Percentiles rank a stretch among this genome's conserved stretches.
phyloP scores from a whole-genome alignment of 2,329 filamentous ascomycete species.

The Juglanconis sp. region DNA sequence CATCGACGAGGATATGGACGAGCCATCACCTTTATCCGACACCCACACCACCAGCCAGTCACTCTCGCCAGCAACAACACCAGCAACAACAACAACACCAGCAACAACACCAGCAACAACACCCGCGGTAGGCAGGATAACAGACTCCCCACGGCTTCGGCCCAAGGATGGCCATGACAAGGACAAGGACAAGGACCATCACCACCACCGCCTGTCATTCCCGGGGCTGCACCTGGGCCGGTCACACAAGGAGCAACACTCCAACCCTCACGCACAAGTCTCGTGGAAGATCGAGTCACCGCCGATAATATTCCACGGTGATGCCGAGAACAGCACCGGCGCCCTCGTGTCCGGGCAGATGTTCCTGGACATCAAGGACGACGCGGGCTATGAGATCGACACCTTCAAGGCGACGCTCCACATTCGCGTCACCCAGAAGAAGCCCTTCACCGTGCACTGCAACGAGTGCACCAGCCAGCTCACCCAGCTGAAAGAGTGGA shows the following conservation, averaged over 20 bases:
- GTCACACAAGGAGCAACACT: slow-evolving; percentile 37
- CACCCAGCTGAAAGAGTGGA: slow-evolving; percentile 76
- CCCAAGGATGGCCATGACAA: slow-evolving; percentile 6
- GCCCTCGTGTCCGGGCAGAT: slow-evolving; percentile 83
- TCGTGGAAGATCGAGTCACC: slow-evolving; percentile 75
- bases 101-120: slow-evolving; percentile 19
- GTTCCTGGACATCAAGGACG: slow-evolving; percentile 68
- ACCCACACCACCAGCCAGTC: slow-evolving; percentile 20
- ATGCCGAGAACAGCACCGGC: slow-evolving; percentile 71
- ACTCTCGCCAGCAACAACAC: slow-evolving; percentile 7
- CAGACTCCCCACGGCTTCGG: slow-evolving; percentile 19
- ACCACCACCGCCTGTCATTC: slow-evolving; percentile 40
- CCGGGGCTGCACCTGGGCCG: slow-evolving; percentile 41
- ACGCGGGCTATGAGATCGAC: slow-evolving; percentile 59
- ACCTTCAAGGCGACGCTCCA: slow-evolving; percentile 70
- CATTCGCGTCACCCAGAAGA: slow-evolving; percentile 72
- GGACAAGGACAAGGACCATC: slow-evolving; percentile 25
- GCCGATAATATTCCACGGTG: slow-evolving; percentile 79
- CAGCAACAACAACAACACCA: slow-evolving; percentile 21
- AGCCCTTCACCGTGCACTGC: slow-evolving; percentile 78
- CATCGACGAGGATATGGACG: slow-evolving; percentile 32
- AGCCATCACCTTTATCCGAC: slow-evolving; percentile 18
- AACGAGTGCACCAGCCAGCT: slow-evolving; percentile 68
- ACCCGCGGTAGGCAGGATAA: slow-evolving; percentile 22
- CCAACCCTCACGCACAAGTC: slow-evolving; percentile 40